Evolutionary conservation across 1,284 basidiomycete species (phyloP).

Genomic region (Irpex rosettiformis): DNA sequence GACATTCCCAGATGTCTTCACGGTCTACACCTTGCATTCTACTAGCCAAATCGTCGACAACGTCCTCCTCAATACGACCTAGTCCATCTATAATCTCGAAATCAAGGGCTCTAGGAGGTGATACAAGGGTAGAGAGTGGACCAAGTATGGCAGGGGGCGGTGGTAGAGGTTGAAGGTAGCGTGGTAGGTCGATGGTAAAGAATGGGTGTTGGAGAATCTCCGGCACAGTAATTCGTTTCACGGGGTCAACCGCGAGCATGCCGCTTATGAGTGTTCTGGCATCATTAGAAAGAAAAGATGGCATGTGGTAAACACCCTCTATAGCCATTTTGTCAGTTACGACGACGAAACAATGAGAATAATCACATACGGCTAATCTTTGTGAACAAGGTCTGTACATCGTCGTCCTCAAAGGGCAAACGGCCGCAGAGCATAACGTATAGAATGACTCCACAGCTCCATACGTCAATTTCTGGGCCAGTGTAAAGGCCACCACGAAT

Average conservation of each 20-base stretch:
- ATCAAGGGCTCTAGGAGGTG: conserved; percentile 60
- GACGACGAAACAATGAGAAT: not conserved
- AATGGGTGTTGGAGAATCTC: conserved; percentile 89
- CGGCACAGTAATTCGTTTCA: conserved; percentile 88
- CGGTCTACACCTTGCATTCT: conserved; percentile 77
- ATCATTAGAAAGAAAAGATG: conserved; percentile 72
- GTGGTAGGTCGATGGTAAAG: conserved; percentile 81
- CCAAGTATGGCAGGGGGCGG: conserved; percentile 77
- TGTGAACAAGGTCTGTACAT: conserved; percentile 86
- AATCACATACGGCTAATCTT: conserved; percentile 82
- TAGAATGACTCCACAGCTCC: conserved; percentile 94
- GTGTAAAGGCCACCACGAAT: conserved; percentile 91
- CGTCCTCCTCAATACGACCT: conserved; percentile 86
- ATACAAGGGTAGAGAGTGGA: conserved; percentile 65
- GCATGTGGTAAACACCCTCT: conserved; percentile 87
- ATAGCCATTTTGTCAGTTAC: conserved; percentile 13
- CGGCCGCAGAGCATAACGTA: conserved; percentile 94
- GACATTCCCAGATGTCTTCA: conserved; percentile 83
- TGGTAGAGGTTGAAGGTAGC: conserved; percentile 84
- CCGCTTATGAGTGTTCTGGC: conserved; percentile 75
- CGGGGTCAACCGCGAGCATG: conserved; percentile 91
- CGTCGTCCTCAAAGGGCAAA: conserved; percentile 93
- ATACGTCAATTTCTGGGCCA: conserved; percentile 96
- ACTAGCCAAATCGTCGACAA: conserved; percentile 79
- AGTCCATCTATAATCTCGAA: conserved; percentile 80